phyloP scores from a whole-genome alignment of 1,139 yeast species.

The Kurtzmaniella quercitrusa region DNA sequence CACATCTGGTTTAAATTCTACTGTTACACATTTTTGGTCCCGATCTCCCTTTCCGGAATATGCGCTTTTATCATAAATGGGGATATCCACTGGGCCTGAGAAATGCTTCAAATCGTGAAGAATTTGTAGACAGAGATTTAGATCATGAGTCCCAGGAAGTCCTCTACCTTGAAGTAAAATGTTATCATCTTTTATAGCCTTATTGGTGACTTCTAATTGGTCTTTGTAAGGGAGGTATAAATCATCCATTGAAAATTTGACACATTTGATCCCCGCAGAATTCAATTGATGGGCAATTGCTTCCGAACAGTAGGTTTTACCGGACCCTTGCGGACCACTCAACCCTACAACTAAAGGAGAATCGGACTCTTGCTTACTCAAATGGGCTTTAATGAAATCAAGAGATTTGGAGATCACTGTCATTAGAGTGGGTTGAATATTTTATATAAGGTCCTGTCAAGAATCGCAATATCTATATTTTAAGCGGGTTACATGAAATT shows the following conservation, averaged over 20 bases:
- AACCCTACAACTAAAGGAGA: constrained; percentile 62
- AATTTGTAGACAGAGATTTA: constrained; percentile 32
- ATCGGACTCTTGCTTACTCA: constrained; percentile 12
- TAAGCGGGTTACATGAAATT: no score
- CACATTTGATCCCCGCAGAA: constrained; percentile 40
- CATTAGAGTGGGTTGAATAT: constrained; percentile 9
- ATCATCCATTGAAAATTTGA: constrained; percentile 80
- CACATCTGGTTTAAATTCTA: constrained; percentile 48
- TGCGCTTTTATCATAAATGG: constrained; percentile 77
- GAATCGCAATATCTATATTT: no score
- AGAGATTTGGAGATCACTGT: constrained; percentile 16
- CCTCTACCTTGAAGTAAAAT: constrained; percentile 73
- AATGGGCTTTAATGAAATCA: constrained; percentile 18
- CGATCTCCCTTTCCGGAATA: constrained; percentile 80
- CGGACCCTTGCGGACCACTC: constrained; percentile 93
- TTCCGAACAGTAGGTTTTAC: constrained; percentile 68
- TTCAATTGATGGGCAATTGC: constrained; percentile 35
- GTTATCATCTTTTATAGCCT: constrained; percentile 37
- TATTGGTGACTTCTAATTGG: constrained; percentile 44
- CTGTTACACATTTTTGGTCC: constrained; percentile 34
- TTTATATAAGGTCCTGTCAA: no score
- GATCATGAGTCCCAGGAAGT: constrained; percentile 91
- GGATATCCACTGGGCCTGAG: constrained; percentile 38
- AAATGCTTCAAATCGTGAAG: constrained; percentile 15
- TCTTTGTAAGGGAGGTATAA: constrained; percentile 65